phyloP scores from a whole-genome alignment of 345 rosid species.

The Iberis pinnata region DNA sequence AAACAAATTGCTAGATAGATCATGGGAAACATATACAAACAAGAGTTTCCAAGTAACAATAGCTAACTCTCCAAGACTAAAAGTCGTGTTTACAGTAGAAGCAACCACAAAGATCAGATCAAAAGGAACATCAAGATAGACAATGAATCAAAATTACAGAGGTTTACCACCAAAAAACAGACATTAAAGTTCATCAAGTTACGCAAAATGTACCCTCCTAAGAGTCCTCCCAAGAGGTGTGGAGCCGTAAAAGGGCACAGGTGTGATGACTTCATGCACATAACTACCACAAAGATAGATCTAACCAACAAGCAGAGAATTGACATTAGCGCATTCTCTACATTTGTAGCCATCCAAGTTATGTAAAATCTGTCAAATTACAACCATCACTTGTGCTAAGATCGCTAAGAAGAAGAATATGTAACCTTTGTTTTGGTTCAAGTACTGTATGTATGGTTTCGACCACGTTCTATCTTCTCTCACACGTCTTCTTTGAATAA shows the following conservation, averaged over 20 bases:
- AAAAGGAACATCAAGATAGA: slow-evolving; percentile 84
- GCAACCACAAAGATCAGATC: slow-evolving; percentile 54
- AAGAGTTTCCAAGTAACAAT: slow-evolving; percentile 87
- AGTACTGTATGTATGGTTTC: slow-evolving; percentile 58
- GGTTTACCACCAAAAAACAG: neutral
- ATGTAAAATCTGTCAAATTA: slow-evolving; percentile 51
- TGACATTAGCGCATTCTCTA: slow-evolving; percentile 47
- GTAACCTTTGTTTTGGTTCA: slow-evolving; percentile 68
- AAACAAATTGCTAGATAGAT: slow-evolving; percentile 54
- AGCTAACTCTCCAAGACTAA: slow-evolving; percentile 72
- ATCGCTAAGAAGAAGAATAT: slow-evolving; percentile 49
- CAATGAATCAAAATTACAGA: slow-evolving; percentile 28
- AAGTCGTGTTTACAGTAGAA: slow-evolving; percentile 49
- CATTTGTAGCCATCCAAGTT: slow-evolving; percentile 77
- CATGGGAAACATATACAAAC: slow-evolving; percentile 67
- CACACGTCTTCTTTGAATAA: slow-evolving; percentile 75
- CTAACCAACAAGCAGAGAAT: slow-evolving; percentile 45
- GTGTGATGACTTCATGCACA: slow-evolving; percentile 65
- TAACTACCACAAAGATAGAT: slow-evolving; percentile 42
- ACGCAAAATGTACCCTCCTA: slow-evolving; percentile 35
- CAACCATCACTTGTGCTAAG: slow-evolving; percentile 41
- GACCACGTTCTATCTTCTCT: slow-evolving; percentile 75
- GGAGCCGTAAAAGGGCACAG: slow-evolving; percentile 87
- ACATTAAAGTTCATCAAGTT: slow-evolving; percentile 2
- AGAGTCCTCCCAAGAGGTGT: slow-evolving; percentile 83